A percentile compares a stretch with the other conserved stretches of the same genome.
Conservation (phyloP, 768 basidiomycete species). For the Termitomyces sp. region DNA sequence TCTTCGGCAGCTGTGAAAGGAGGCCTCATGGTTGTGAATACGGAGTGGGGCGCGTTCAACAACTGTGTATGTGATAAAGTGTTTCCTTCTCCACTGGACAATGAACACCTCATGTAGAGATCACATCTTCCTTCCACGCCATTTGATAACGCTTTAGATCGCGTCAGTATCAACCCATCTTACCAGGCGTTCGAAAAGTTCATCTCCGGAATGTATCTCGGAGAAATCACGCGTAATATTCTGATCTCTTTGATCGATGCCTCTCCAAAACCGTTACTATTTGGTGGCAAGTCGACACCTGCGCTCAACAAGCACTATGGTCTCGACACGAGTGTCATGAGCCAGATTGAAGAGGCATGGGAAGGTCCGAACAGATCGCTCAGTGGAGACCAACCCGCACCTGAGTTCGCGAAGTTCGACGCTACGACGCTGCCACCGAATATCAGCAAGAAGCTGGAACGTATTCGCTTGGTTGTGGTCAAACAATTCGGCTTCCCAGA, state of each 20-base stretch:
- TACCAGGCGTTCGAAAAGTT: constrained; percentile 97
- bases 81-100: background rate
- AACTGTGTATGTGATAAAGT: constrained; percentile 60
- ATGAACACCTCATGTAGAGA: constrained; percentile 43
- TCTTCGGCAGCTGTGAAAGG: constrained; percentile 54
- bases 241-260: constrained; percentile 81
- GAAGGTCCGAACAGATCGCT: constrained; percentile 32
- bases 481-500: constrained; percentile 57
- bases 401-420: constrained; percentile 35
- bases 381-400: constrained; percentile 26
- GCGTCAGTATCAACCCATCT: constrained; percentile 89
- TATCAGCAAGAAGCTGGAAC: constrained; percentile 40
- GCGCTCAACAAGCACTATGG: constrained; percentile 89
- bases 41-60: constrained; percentile 98
- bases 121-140: constrained; percentile 81
- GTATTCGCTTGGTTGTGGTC: constrained; percentile 58
- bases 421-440: constrained; percentile 26
- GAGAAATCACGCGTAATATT: constrained; percentile 87
- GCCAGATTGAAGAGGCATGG: constrained; percentile 78
- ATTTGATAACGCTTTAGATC: constrained; percentile 90
- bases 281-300: constrained; percentile 72
- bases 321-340: constrained; percentile 91
- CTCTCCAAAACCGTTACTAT: constrained; percentile 66
- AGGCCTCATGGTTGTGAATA: constrained; percentile 91
- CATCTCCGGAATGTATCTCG: constrained; percentile 98